These are phyloP conservation scores for Diaporthe sp. DNA, from an alignment of 2,329 filamentous ascomycete species.

Conservation along the genomic window DNA sequence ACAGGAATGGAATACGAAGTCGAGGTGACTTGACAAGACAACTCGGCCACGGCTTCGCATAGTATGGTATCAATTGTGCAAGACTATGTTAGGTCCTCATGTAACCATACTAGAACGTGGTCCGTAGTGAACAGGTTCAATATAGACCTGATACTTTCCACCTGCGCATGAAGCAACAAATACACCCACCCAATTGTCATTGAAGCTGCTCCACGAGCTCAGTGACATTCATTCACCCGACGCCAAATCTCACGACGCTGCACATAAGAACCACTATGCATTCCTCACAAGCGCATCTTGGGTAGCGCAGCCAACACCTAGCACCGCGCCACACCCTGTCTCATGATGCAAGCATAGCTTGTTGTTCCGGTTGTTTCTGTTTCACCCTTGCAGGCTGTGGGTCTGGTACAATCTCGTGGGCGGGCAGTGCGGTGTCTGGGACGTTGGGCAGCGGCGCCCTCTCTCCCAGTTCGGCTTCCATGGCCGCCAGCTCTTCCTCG, in stretches of 20 bases:
- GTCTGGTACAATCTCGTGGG: constrained; percentile 39
- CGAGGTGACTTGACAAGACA: background rate
- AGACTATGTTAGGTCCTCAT: background rate
- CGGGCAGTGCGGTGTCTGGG: constrained; percentile 47
- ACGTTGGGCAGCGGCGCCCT: constrained; percentile 46
- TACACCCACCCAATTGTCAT: background rate
- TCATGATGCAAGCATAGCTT: constrained; percentile 48
- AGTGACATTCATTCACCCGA: background rate
- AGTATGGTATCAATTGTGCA: background rate
- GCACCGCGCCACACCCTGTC: too few relatives aligned
- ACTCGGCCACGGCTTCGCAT: background rate
- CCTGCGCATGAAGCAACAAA: too few relatives aligned
- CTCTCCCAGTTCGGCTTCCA: constrained; percentile 72
- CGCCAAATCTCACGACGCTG: background rate
- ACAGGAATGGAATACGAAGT: background rate
- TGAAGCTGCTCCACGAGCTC: background rate
- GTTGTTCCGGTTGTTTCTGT: constrained; percentile 44
- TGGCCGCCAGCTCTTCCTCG: constrained; percentile 89
- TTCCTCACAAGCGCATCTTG: background rate
- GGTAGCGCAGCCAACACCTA: background rate
- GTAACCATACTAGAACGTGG: background rate
- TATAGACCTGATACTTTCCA: background rate
- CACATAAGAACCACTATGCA: background rate
- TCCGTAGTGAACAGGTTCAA: background rate
- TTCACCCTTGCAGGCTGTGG: constrained; percentile 38